Evolutionary conservation across 176 grass and related monocot species (phyloP), one percentile per base, ranked within the genome.

Genomic region (Paspalum vaginatum): DNA sequence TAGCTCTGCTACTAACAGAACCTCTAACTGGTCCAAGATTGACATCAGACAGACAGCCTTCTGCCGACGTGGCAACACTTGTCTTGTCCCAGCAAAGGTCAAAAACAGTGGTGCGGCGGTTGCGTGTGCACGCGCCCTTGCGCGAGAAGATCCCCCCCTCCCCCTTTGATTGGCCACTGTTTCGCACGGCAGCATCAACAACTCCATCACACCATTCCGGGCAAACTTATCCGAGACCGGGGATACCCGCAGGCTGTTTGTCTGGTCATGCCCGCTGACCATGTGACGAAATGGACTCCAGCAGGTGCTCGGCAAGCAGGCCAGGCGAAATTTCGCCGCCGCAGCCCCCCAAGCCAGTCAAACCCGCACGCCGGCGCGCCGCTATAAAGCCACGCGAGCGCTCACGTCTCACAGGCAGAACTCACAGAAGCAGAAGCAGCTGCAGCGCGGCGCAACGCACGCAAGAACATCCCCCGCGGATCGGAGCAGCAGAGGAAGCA

Each of bases 241-340:
- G 67, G 22, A 18, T 25, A 9, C 47, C 7, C 15, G 32, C 32
- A 32, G 32, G 32, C 32, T 32, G 32, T 32, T 32, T 32, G 32
- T 32, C 32, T 32, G 67, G 68, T 7, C 15, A 24, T 37, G 40
- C 15, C 20, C 11, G 60, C 18, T 67, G 78, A 86, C 45, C 53
- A 76, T 25, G 62, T 76, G 85, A 82, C 64, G 79, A 16, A 77
- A 82, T 75, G 64, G 64, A 24, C 32, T 27, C 26, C 77, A 74
- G 61, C 59, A 65, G 18, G 25, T 32, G 32, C 32, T 32, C 16
- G 9, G 58, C 63, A 16, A 58, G 24, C 20, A 52, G 68, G 14
- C 70, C 32, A 32, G 32, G 32, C 32, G 85, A 87, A 70, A 12
- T 49, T 77, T 87, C 72, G 40, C 14, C n/a, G 1, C 18, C 54